Conservation (phyloP, 2,329 filamentous ascomycete genomes). For the Blumeria graminis region DNA sequence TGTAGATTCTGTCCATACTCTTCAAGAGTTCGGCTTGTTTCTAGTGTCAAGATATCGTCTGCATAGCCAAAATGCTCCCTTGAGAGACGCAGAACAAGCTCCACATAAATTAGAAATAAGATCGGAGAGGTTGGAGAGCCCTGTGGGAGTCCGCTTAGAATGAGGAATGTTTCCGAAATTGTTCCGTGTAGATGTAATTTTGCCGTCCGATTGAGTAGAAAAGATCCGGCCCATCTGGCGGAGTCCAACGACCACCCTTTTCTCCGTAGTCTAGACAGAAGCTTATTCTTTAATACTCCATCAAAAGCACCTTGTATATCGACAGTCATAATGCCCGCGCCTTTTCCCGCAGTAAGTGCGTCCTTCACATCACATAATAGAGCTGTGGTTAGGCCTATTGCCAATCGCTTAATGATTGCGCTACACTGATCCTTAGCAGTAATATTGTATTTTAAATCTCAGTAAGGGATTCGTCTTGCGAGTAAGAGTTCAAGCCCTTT, state of each 20-base stretch:
- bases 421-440: background rate
- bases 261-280: background rate
- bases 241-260: background rate
- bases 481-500: background rate
- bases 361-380: background rate
- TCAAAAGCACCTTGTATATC: background rate
- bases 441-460: background rate
- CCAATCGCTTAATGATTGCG: background rate
- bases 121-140: background rate
- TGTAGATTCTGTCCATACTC: background rate
- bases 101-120: background rate
- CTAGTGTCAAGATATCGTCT: background rate
- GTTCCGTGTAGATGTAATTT: background rate
- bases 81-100: background rate
- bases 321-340: background rate
- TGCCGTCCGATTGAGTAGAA: background rate
- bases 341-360: background rate
- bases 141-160: background rate
- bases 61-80: background rate
- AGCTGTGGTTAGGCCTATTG: background rate
- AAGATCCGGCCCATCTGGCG: background rate
- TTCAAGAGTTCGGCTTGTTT: background rate
- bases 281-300: background rate
- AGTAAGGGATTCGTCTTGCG: background rate
- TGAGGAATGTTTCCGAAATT: background rate